phyloP scores from a whole-genome alignment of 2,329 filamentous ascomycete genomes.

The Exophiala viscosa region DNA sequence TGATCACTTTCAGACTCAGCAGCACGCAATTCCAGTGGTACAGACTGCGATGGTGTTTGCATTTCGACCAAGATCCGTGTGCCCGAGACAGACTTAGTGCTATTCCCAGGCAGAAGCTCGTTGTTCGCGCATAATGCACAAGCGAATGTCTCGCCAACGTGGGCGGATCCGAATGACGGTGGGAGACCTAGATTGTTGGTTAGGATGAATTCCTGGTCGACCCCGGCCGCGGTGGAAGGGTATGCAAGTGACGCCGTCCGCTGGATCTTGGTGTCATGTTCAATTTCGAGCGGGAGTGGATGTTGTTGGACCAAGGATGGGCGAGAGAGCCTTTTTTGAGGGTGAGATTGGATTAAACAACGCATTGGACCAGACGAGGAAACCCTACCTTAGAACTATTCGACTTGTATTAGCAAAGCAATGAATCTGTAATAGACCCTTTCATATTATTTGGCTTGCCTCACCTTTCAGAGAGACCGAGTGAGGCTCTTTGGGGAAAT shows the following conservation, averaged over 20 bases:
- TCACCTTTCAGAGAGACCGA: slow-evolving; percentile 70
- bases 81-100: slow-evolving; percentile 58
- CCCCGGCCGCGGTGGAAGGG: slow-evolving; percentile 42
- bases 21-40: slow-evolving; percentile 56
- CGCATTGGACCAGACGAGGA: neutral
- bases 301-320: slow-evolving; percentile 50
- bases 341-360: slow-evolving; percentile 2
- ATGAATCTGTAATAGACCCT: slow-evolving; percentile 1
- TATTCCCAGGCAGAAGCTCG: slow-evolving; percentile 53
- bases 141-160: slow-evolving; percentile 90
- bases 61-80: slow-evolving; percentile 87
- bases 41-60: slow-evolving; percentile 78
- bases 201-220: slow-evolving; percentile 53
- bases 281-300: slow-evolving; percentile 43
- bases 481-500: slow-evolving; percentile 66
- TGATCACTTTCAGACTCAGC: slow-evolving; percentile 15
- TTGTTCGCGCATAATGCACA: slow-evolving; percentile 97
- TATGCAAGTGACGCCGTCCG: slow-evolving; percentile 72
- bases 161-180: slow-evolving; percentile 86
- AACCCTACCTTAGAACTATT: slow-evolving; percentile 53
- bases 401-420: slow-evolving; percentile 12
- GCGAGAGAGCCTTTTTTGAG: slow-evolving; percentile 69
- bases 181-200: slow-evolving; percentile 67
- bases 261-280: slow-evolving; percentile 47
- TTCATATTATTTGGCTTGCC: too few species aligned